These are phyloP conservation scores for Solanum virginianum DNA, from an alignment of 257 asterid genomes.

Conservation along the genomic window DNA sequence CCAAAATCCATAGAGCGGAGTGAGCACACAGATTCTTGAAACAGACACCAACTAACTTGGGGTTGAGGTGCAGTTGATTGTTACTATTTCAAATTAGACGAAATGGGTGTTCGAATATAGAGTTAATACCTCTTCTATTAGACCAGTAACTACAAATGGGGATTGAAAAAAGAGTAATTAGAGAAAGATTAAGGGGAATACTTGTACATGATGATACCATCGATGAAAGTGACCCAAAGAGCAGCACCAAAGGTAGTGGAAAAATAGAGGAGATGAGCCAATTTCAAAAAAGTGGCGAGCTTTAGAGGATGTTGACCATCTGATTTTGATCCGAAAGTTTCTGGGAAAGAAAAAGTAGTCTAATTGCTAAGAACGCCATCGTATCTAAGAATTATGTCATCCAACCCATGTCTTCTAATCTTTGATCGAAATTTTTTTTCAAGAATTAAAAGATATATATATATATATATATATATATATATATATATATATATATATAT, in stretches of 20 bases:
- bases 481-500: no score
- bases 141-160: not conserved
- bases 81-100: not conserved
- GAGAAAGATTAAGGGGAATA: slow-evolving; percentile 1
- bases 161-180: not conserved
- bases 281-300: slow-evolving; percentile 40
- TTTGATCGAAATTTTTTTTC: no score
- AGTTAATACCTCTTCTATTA: no score
- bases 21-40: not conserved
- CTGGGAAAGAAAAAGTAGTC: no score
- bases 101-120: no score
- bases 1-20: not conserved
- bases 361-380: no score
- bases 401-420: no score
- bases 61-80: not conserved
- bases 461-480: no score
- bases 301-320: slow-evolving; percentile 40
- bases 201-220: slow-evolving; percentile 99
- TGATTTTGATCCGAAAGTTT: slow-evolving; percentile 65
- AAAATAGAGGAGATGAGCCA: slow-evolving; percentile 82
- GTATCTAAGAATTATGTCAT: no score
- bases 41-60: not conserved
- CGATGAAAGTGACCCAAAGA: slow-evolving; percentile 96
- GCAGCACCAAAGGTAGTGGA: slow-evolving; percentile 97
- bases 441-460: no score